A percentile compares a stretch with the other conserved stretches of the same genome.
These are phyloP conservation scores for Exophiala sp. DNA, from an alignment of 2,329 filamentous ascomycete genomes.

Conservation along the genomic window DNA sequence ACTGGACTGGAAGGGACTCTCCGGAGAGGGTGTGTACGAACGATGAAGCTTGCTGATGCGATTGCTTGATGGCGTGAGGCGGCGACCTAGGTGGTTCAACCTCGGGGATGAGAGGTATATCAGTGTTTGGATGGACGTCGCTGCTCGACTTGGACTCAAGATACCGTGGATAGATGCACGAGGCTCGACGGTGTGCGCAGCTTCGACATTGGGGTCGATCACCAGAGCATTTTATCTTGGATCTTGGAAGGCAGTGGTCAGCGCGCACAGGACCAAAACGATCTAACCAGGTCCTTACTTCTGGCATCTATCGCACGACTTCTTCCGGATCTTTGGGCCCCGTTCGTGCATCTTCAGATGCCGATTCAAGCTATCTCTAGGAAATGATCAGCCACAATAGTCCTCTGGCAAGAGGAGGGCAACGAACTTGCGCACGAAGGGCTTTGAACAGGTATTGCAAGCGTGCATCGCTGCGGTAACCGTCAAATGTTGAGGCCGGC, in stretches of 20 bases:
- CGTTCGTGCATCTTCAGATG: slow-evolving; percentile 4
- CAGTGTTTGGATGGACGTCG: no score
- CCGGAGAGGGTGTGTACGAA: not conserved
- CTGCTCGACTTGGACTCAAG: not conserved
- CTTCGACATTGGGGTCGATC: slow-evolving; percentile 1
- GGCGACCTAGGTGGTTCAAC: no score
- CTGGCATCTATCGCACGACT: slow-evolving; percentile 2
- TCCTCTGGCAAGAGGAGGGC: not conserved
- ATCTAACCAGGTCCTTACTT: not conserved
- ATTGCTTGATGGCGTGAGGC: no score
- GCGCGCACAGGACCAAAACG: not conserved
- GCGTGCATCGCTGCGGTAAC: not conserved
- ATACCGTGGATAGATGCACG: not conserved
- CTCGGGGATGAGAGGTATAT: no score
- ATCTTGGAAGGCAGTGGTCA: not conserved
- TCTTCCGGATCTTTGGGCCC: not conserved
- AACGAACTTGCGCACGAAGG: slow-evolving; percentile 1
- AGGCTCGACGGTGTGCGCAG: not conserved
- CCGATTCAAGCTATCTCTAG: slow-evolving; percentile 7
- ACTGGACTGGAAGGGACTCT: not conserved
- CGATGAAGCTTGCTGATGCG: not conserved
- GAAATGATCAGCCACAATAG: no score
- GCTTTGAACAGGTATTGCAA: not conserved
- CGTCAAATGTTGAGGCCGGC: no score
- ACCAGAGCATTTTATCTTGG: slow-evolving; percentile 2